Percentiles rank a stretch among this genome's conserved stretches.
These are phyloP conservation scores for Trichoderma breve DNA, from an alignment of 2,329 filamentous ascomycete species.

Conservation along the genomic window DNA sequence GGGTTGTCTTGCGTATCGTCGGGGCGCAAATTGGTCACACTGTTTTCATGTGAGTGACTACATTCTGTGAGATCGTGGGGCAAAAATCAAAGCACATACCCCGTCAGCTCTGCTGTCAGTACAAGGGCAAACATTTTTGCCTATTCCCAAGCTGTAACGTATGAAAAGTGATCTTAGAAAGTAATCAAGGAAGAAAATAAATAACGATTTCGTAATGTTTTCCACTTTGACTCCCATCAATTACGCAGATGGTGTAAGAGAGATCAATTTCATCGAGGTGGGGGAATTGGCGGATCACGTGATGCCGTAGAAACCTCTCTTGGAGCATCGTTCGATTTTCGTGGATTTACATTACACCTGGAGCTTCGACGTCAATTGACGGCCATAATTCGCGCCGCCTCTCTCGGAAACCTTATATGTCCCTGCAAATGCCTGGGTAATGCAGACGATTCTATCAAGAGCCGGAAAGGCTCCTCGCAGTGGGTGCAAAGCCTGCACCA, in stretches of 20 bases:
- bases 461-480: constrained; percentile 62
- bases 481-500: constrained; percentile 61
- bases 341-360: not conserved
- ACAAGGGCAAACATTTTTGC: constrained; percentile 63
- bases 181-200: not conserved
- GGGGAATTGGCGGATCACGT: constrained; percentile 16
- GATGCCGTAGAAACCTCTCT: constrained; percentile 6
- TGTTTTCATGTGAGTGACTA: constrained; percentile 38
- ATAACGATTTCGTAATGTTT: too few relatives aligned
- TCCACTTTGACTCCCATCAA: not conserved
- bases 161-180: not conserved
- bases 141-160: not conserved
- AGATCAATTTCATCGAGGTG: not conserved
- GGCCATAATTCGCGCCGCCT: not conserved
- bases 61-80: constrained; percentile 5
- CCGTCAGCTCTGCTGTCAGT: constrained; percentile 66
- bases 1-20: constrained; percentile 76
- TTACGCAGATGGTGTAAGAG: not conserved
- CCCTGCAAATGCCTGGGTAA: constrained; percentile 41
- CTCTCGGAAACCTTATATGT: not conserved
- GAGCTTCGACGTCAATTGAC: constrained; percentile 15
- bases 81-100: constrained; percentile 47
- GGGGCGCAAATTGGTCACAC: constrained; percentile 86
- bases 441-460: constrained; percentile 69
- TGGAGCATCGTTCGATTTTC: constrained; percentile 18